Percentiles rank a stretch among this genome's conserved stretches.
Evolutionary conservation across 1,284 basidiomycete species (phyloP).

Genomic region (Afroboletus lepidellus): DNA sequence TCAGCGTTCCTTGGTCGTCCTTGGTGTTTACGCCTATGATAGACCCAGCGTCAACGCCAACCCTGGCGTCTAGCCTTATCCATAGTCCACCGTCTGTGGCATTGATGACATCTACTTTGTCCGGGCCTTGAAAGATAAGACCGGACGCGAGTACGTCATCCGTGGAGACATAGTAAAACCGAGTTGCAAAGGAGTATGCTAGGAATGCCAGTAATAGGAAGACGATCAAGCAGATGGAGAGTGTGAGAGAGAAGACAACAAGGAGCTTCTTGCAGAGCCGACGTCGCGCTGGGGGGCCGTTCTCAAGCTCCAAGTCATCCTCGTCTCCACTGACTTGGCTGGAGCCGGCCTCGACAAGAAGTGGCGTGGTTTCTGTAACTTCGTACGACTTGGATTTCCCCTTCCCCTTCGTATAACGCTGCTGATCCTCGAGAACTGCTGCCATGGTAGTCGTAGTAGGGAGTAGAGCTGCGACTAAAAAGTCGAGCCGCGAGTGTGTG

Average conservation of each 20-base stretch:
- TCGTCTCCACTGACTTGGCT: constrained; percentile 17
- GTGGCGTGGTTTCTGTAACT: constrained; percentile 34
- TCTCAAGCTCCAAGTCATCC: constrained; percentile 14
- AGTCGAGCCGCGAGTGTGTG: neutral
- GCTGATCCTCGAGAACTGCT: constrained; percentile 13
- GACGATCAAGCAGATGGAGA: constrained; percentile 41
- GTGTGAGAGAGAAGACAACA: constrained; percentile 33
- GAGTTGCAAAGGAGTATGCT: constrained; percentile 62
- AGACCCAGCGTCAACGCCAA: constrained; percentile 65
- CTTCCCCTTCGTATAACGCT: constrained; percentile 29
- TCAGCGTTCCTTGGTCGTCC: constrained; percentile 40
- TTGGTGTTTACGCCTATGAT: constrained; percentile 54
- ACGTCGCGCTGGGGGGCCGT: constrained; percentile 14
- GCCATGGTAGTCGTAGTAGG: constrained; percentile 24
- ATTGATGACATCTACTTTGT: constrained; percentile 58
- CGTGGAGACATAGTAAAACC: constrained; percentile 50
- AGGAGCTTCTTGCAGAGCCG: constrained; percentile 29
- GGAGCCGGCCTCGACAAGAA: constrained; percentile 32
- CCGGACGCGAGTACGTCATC: constrained; percentile 56
- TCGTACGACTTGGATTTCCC: constrained; percentile 26
- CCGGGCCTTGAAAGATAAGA: constrained; percentile 59
- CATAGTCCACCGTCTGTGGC: constrained; percentile 60
- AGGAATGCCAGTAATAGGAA: constrained; percentile 48
- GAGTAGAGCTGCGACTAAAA: neutral
- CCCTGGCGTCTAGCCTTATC: constrained; percentile 52